Evolutionary conservation across 106 monocot genomes (phyloP), one percentile per base, ranked within the genome.

Genomic region (Allium fistulosum): DNA sequence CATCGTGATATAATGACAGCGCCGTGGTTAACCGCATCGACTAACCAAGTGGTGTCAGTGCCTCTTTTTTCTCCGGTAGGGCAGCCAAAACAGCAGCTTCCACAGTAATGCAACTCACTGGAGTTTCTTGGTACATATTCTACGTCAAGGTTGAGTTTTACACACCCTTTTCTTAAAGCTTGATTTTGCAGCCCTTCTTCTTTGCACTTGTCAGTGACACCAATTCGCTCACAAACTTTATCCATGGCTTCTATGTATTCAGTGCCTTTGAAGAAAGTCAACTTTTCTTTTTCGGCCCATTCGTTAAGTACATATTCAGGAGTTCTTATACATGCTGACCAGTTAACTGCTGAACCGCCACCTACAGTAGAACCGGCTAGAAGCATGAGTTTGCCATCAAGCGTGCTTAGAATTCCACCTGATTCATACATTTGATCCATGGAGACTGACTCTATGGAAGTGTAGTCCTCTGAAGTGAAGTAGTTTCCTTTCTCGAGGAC

Each of bases 401-500:
- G 1, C 26, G 80, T 80, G 26, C 67, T 49, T 0, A 86, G 17
- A 50, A 76, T 53, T 5, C 90, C 90, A 0, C 90, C 85, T 4
- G 73, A 68, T 56, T 90, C 90, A 47, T 90, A 90, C 73, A 90
- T 10, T 10, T 82, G 70, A 6, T 78, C 72, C 78, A 83, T 71
- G 0, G 90, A 79, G 2, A 74, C 76, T 14, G 18, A 82, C 69
- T 90, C 90, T 4, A 87, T n/a, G 5, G 74, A 75, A 18, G 96
- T 91, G 73, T 86, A 92, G 49, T 96, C 92, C 53, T 76, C 51
- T 6, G 75, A 63, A 8, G 86, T 84, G 70, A 84, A 92, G 77
- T 96, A 96, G 70, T 82, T 80, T 0, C 96, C 96, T 69, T 96
- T 96, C 82, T 96, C 96, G 7, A 96, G 11, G 55, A 96, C 84